phyloP scores from a whole-genome alignment of 2,329 filamentous ascomycete species.

The Torrubiellomyces zombiae region DNA sequence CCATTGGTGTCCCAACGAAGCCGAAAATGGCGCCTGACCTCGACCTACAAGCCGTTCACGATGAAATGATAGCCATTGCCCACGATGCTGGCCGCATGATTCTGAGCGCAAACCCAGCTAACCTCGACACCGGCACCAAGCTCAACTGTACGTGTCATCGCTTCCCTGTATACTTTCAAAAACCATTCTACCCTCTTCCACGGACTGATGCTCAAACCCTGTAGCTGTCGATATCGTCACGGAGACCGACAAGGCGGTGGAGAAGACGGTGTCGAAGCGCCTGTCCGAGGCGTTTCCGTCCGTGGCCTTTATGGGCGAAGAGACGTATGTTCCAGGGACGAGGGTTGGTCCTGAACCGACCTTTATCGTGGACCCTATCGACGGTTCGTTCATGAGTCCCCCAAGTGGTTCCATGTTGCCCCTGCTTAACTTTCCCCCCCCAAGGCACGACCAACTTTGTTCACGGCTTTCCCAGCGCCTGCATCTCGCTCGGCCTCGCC shows the following conservation, averaged over 20 bases:
- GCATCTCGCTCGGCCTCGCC: constrained; percentile 59
- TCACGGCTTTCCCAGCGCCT: constrained; percentile 57
- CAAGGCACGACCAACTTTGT: constrained; percentile 58
- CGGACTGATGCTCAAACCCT: constrained; percentile 2
- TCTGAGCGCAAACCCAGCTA: constrained; percentile 39
- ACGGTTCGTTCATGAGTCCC: constrained; percentile 27
- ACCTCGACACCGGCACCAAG: constrained; percentile 42
- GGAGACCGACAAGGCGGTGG: constrained; percentile 49
- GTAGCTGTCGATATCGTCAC: constrained; percentile 52
- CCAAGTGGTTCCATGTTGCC: too few species aligned
- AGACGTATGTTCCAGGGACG: constrained; percentile 55
- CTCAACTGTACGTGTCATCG: constrained; percentile 39
- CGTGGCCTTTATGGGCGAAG: constrained; percentile 55
- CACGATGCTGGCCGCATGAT: constrained; percentile 51
- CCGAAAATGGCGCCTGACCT: constrained; percentile 31
- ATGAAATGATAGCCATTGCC: constrained; percentile 42
- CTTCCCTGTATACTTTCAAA: too few species aligned
- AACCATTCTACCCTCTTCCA: constrained; percentile 4
- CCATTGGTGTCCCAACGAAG: too few species aligned
- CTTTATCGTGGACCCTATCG: constrained; percentile 70
- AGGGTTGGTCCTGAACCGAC: constrained; percentile 49
- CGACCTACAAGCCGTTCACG: constrained; percentile 44
- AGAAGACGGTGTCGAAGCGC: constrained; percentile 39
- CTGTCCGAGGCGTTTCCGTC: constrained; percentile 35
- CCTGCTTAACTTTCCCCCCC: not conserved